A percentile compares a stretch with the other conserved stretches of the same genome.
These are phyloP conservation scores for Elongisporangium anandrum DNA, from an alignment of 352 stramenopile species.

Conservation along the genomic window DNA sequence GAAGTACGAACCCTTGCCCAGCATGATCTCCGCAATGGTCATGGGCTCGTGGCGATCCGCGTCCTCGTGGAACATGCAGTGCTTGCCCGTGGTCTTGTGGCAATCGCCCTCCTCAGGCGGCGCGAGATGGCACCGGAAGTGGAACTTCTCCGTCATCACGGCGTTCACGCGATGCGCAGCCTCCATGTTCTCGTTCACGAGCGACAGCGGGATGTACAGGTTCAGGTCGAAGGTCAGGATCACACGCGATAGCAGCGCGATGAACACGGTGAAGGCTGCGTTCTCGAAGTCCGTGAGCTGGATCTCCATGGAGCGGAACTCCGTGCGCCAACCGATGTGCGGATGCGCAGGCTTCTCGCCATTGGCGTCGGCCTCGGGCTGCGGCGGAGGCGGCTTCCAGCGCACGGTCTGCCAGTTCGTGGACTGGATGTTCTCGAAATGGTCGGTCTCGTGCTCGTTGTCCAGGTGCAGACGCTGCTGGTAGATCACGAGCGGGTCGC, in stretches of 20 bases:
- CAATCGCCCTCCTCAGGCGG: constrained; percentile 77
- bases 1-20: constrained; percentile 95
- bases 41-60: constrained; percentile 90
- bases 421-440: constrained; percentile 99
- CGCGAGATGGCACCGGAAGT: constrained; percentile 95
- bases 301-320: constrained; percentile 99
- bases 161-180: constrained; percentile 95
- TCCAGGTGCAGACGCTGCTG: constrained; percentile 84
- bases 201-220: constrained; percentile 98
- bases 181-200: constrained; percentile 99
- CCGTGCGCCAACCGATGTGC: constrained; percentile 84
- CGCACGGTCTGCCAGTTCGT: constrained; percentile 99
- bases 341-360: constrained; percentile 18
- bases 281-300: constrained; percentile 99
- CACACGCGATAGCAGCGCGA: constrained; percentile 95
- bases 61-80: constrained; percentile 58
- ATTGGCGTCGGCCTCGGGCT: constrained; percentile 14
- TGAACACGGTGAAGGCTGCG: constrained; percentile 98
- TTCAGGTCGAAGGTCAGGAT: constrained; percentile 99
- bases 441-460: constrained; percentile 86
- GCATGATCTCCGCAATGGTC: constrained; percentile 97
- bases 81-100: constrained; percentile 11
- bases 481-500: constrained; percentile 97
- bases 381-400: constrained; percentile 98
- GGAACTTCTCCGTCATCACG: constrained; percentile 95